Percentiles rank a stretch among this genome's conserved stretches.
Conservation (phyloP, 768 basidiomycete genomes). For the Clavulina sp. region DNA sequence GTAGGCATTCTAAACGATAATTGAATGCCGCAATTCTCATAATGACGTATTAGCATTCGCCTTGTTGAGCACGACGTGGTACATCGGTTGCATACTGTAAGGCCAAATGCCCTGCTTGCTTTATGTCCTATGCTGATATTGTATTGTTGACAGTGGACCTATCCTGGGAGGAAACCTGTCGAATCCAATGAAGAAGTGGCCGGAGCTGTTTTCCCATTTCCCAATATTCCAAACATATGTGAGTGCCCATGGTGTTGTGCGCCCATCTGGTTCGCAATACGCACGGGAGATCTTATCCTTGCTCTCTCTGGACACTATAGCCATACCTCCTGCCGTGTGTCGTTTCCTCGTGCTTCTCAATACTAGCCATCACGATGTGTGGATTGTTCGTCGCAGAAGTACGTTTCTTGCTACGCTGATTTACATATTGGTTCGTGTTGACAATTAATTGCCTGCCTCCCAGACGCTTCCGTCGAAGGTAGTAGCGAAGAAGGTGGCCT, state of each 20-base stretch:
- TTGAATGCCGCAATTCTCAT: not conserved
- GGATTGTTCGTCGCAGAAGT: slow-evolving; percentile 4
- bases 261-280: too few relatives aligned
- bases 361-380: not conserved
- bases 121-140: not conserved
- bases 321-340: slow-evolving; percentile 8
- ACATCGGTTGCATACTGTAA: slow-evolving; percentile 6
- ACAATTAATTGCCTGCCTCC: too few relatives aligned
- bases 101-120: too few relatives aligned
- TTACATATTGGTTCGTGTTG: too few relatives aligned
- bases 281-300: too few relatives aligned
- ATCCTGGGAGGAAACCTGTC: slow-evolving; percentile 7
- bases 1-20: too few relatives aligned
- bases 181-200: slow-evolving; percentile 8
- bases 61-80: slow-evolving; percentile 3
- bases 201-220: slow-evolving; percentile 2
- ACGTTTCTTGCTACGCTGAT: too few relatives aligned
- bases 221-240: slow-evolving; percentile 3
- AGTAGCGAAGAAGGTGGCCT: too few relatives aligned
- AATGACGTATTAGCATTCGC: slow-evolving; percentile 6
- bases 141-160: not conserved
- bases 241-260: not conserved
- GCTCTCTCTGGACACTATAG: not conserved
- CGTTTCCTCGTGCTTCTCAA: slow-evolving; percentile 2
- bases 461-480: too few relatives aligned